Base-by-base conservation (phyloP, 257 asterid genomes). In the Orobanche coerulescens region DNA sequence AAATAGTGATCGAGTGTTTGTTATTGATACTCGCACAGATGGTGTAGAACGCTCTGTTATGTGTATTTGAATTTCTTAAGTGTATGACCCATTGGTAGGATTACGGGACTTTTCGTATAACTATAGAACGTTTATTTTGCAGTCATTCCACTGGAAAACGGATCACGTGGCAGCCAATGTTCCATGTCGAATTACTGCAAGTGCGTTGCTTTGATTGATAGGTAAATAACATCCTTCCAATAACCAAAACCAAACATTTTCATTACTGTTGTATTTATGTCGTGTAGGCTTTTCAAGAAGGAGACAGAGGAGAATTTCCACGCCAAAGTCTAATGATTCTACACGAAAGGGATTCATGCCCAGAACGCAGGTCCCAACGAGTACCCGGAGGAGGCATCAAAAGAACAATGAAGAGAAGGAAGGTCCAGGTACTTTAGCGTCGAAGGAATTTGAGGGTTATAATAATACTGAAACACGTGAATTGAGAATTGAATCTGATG, bases 201-300 rank as follows among this genome's bases (percentile, higher is more conserved):
- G 82, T 83, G 82, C 82, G 82, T 80, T 78, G 43, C 73, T 76
- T 61, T 65, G 65, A 65, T 66, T 59, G 19, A 61, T 61, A 56
- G 47, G 54, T 15, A 15, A 55, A 67, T 13, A 53, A 26, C 66
- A 33, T 0, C 14, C 5, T 69, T 42, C 44, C 62, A 23, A 39
- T 62, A 44, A 25, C 48, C 2, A 12, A 63, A 20, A 55, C 11
- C 46, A n/a, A n/a, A n/a, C 33, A 16, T 50, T 30, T 58, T 58
- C 50, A 43, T 28, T 55, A 34, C 57, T 39, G 22, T 26, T 25
- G 49, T 50, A 56, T 64, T 65, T 59, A 15, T 54, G 72, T 65
- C 51, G 11, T 75, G 77, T 64, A 93, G 97, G 81, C 55, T 82
- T 89, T 75, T 83, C 96, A 36, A 82, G 81, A 76, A 84, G 82